Evolutionary conservation across 1,284 basidiomycete species (phyloP).

Genomic region (Volvariella volvacea): DNA sequence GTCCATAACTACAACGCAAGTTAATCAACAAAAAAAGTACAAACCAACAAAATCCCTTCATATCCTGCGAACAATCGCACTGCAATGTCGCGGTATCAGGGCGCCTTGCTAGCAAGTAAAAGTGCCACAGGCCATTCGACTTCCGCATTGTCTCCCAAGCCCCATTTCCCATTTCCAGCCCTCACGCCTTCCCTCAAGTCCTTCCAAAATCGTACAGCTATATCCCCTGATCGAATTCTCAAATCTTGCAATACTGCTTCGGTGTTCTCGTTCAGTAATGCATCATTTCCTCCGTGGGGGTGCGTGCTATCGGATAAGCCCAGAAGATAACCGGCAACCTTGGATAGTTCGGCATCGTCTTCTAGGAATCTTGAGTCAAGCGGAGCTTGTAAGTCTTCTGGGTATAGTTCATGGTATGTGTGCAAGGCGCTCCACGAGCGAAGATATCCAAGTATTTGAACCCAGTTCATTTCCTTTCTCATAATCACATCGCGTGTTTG

Average conservation of each 20-base stretch:
- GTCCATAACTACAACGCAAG: too few relatives aligned
- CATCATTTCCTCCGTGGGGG: neutral
- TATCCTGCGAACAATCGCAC: too few relatives aligned
- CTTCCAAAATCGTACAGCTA: conserved; percentile 57
- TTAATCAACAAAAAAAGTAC: too few relatives aligned
- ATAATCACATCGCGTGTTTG: conserved; percentile 49
- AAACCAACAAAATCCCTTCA: too few relatives aligned
- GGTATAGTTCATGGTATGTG: conserved; percentile 60
- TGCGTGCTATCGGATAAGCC: conserved; percentile 6
- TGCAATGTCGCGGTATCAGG: too few relatives aligned
- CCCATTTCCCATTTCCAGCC: conserved; percentile 25
- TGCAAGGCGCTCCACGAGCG: conserved; percentile 70
- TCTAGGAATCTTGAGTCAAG: conserved; percentile 27
- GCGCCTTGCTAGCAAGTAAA: conserved; percentile 33
- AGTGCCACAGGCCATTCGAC: conserved; percentile 74
- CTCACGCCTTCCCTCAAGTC: conserved; percentile 38
- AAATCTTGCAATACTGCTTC: neutral
- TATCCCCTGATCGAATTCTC: conserved; percentile 36
- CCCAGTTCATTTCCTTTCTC: conserved; percentile 56
- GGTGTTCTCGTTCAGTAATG: neutral
- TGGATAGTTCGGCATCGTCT: conserved; percentile 16
- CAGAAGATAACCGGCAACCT: neutral
- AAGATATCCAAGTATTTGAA: conserved; percentile 61
- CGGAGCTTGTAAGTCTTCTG: conserved; percentile 41
- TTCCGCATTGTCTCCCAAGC: conserved; percentile 41